phyloP scores from a whole-genome alignment of 495 filamentous ascomycete genomes.

The Aspergillus homomorphus region DNA sequence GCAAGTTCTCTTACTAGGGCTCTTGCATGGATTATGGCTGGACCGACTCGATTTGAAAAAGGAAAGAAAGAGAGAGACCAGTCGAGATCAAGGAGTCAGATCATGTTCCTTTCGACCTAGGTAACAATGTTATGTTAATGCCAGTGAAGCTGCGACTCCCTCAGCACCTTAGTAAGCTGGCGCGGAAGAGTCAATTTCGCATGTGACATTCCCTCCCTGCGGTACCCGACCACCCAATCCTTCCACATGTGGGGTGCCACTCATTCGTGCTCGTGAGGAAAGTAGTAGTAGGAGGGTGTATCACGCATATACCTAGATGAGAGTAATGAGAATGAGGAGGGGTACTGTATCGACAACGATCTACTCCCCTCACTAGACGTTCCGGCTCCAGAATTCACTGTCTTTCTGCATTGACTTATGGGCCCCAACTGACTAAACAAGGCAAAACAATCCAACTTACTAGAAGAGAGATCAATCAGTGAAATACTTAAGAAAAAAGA shows the following conservation, averaged over 20 bases:
- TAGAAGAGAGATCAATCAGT: constrained; percentile 29
- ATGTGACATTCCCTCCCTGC: background rate
- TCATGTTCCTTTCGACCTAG: background rate
- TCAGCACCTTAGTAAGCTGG: background rate
- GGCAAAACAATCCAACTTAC: constrained; percentile 43
- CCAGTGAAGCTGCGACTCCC: too few relatives aligned
- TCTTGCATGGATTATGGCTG: too few relatives aligned
- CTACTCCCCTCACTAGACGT: constrained; percentile 10
- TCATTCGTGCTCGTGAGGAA: too few relatives aligned
- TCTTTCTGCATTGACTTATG: constrained; percentile 40
- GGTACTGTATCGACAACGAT: constrained; percentile 3
- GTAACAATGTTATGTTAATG: background rate
- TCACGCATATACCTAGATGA: too few relatives aligned
- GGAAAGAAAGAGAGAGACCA: too few relatives aligned
- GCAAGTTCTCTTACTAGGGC: too few relatives aligned
- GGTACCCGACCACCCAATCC: background rate
- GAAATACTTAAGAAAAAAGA: background rate
- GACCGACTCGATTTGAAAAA: too few relatives aligned
- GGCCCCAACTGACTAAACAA: constrained; percentile 32
- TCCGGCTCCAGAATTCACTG: constrained; percentile 19
- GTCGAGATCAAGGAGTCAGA: too few relatives aligned
- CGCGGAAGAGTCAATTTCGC: background rate
- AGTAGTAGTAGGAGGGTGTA: too few relatives aligned
- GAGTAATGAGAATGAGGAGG: background rate
- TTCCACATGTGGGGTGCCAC: too few relatives aligned